Evolutionary conservation across 129 eudicot genomes (phyloP), one percentile per base, ranked within the genome.

Genomic region (sunflower (Helianthus annuus)): DNA sequence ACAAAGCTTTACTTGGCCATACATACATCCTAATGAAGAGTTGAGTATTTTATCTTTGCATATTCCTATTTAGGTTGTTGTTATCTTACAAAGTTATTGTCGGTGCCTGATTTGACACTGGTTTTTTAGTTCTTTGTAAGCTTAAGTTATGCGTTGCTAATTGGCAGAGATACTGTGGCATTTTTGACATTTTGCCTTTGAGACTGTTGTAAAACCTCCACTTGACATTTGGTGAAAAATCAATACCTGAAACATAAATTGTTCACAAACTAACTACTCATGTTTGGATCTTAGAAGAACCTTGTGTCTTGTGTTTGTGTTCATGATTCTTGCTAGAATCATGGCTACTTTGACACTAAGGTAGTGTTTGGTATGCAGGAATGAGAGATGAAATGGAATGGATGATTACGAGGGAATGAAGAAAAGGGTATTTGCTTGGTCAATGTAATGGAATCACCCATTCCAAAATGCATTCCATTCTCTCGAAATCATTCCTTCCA

Each of bases 1-100:
- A 40, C 65, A 64, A 36, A 69, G 73, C 44, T 69, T 64, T 44
- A 71, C 58, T 76, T 81, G 82, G 85, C 82, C 71, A 44, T 53
- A 67, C 65, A 65, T 73, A 64, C 75, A 40, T 27, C 81, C 80
- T 39, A 64, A 68, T 36, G 76, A 82, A 70, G 73, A 69, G 44
- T 66, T 75, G 15, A 77, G 76, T 68, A 76, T 88, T 55, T 70
- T 88, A 46, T 88, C 95, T 14, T 81, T 85, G 71, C 95, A 88
- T 69, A 70, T 81, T 45, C 83, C 83, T 10, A 1, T 88, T 64
- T 59, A 70, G 54, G 59, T 69, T 69, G 59, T 69, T 69, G 72
- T 70, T 55, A 2, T 51, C 42, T 75, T 68, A 51, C 71, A 13
- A 49, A 59, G 15, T 42, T 63, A 71, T 54, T 73, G 34, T 40